A percentile compares a stretch with the other conserved stretches of the same genome.
Conservation (phyloP, 345 rosid genomes). For the Brassica incana region DNA sequence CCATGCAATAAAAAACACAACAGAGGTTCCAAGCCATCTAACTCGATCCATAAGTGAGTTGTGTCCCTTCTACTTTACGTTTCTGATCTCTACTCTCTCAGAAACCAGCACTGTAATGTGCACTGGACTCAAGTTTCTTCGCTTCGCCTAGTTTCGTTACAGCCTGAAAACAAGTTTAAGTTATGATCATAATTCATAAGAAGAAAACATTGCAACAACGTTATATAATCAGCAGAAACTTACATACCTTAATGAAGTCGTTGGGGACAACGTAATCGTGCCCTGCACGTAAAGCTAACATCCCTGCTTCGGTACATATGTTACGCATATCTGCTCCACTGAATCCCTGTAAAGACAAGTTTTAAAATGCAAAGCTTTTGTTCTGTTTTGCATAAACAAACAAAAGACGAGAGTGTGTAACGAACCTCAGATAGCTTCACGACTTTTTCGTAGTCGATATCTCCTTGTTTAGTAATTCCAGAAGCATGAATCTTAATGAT, state of each 20-base stretch:
- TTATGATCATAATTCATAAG: not conserved
- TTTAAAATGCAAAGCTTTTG: not conserved
- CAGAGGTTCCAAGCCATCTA: not conserved
- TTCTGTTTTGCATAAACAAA: slow-evolving; percentile 3
- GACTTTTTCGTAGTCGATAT: slow-evolving; percentile 81
- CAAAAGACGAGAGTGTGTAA: slow-evolving; percentile 4
- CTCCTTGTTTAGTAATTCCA: slow-evolving; percentile 51
- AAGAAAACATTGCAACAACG: not conserved
- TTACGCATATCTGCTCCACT: slow-evolving; percentile 88
- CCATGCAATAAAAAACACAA: slow-evolving; percentile 32
- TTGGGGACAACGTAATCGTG: slow-evolving; percentile 78
- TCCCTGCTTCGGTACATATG: slow-evolving; percentile 89
- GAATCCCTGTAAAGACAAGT: slow-evolving; percentile 54
- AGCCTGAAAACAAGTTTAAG: slow-evolving; percentile 56
- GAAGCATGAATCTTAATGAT: slow-evolving; percentile 80
- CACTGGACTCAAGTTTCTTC: slow-evolving; percentile 86
- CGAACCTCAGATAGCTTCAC: slow-evolving; percentile 77
- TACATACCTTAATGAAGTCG: slow-evolving; percentile 61
- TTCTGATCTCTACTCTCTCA: slow-evolving; percentile 48
- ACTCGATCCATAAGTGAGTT: not conserved
- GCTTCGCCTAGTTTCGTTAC: slow-evolving; percentile 67
- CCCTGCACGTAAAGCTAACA: slow-evolving; percentile 74
- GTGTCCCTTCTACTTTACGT: not conserved
- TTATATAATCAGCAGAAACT: not conserved
- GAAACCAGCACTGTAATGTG: slow-evolving; percentile 70